phyloP scores from a whole-genome alignment of 306 rosid genomes.

The Quercus agrifolia region DNA sequence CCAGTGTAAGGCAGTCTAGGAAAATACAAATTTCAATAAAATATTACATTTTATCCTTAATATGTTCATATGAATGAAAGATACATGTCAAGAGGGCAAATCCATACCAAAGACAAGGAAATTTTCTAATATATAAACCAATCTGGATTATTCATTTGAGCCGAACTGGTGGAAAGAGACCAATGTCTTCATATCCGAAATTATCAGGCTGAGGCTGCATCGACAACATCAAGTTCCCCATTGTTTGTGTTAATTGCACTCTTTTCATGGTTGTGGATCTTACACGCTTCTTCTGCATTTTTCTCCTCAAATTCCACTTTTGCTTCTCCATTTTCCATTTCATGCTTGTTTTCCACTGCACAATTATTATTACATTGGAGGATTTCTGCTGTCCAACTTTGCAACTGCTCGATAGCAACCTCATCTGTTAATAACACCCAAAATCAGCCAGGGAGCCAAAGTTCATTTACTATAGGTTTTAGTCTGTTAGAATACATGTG shows the following conservation, averaged over 20 bases:
- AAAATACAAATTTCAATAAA: background rate
- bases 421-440: slow-evolving; percentile 50
- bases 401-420: slow-evolving; percentile 35
- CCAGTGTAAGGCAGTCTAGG: background rate
- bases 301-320: slow-evolving; percentile 1
- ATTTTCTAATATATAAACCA: background rate
- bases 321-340: slow-evolving; percentile 24
- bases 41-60: slow-evolving; percentile 19
- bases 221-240: slow-evolving; percentile 10
- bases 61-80: slow-evolving; percentile 11
- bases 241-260: slow-evolving; percentile 13
- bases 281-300: slow-evolving; percentile 18
- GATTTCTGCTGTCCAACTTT: slow-evolving; percentile 38
- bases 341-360: slow-evolving; percentile 15
- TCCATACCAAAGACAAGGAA: background rate
- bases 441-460: slow-evolving; percentile 4
- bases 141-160: background rate
- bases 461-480: background rate
- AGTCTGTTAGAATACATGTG: background rate
- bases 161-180: background rate
- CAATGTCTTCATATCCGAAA: background rate
- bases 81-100: background rate
- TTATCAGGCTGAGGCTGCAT: slow-evolving; percentile 22
- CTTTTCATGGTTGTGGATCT: slow-evolving; percentile 20
- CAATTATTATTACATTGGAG: background rate